These are phyloP conservation scores for Penstemon eatonii DNA, from an alignment of 257 asterid species.

Conservation along the genomic window DNA sequence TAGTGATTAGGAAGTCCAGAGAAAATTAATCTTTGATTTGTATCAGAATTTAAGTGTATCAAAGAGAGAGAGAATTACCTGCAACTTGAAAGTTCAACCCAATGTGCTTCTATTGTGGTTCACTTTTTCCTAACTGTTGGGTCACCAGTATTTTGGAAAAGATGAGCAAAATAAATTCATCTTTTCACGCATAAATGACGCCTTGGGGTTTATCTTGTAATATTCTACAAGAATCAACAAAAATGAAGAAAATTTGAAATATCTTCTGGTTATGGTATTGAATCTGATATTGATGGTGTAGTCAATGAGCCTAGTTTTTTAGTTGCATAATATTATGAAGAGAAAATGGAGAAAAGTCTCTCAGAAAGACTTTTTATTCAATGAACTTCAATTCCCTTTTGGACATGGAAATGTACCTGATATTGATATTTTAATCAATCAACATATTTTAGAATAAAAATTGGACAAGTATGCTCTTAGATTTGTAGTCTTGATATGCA, in stretches of 20 bases:
- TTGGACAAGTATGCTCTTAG: no score
- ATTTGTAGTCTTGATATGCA: no score
- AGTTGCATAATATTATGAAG: conserved; percentile 6
- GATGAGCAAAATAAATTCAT: no score
- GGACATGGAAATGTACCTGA: no score
- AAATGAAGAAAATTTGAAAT: conserved; percentile 13
- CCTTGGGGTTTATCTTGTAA: background rate
- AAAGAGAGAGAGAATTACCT: background rate
- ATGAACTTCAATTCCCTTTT: background rate
- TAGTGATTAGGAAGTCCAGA: background rate
- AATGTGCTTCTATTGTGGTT: background rate
- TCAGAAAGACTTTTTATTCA: background rate
- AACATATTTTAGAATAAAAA: no score
- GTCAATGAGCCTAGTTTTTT: conserved; percentile 9
- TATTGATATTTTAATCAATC: no score
- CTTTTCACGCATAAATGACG: no score
- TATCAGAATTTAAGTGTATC: background rate
- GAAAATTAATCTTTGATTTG: no score
- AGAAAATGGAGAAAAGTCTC: conserved; percentile 13
- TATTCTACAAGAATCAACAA: conserved; percentile 4
- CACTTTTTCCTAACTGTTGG: background rate
- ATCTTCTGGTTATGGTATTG: background rate
- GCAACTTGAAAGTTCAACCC: background rate
- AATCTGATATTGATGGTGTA: background rate
- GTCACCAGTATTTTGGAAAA: background rate